Evolutionary conservation across 2,329 filamentous ascomycete genomes (phyloP), one percentile per base, ranked within the genome.

Genomic region (Podosphaera aphanis): DNA sequence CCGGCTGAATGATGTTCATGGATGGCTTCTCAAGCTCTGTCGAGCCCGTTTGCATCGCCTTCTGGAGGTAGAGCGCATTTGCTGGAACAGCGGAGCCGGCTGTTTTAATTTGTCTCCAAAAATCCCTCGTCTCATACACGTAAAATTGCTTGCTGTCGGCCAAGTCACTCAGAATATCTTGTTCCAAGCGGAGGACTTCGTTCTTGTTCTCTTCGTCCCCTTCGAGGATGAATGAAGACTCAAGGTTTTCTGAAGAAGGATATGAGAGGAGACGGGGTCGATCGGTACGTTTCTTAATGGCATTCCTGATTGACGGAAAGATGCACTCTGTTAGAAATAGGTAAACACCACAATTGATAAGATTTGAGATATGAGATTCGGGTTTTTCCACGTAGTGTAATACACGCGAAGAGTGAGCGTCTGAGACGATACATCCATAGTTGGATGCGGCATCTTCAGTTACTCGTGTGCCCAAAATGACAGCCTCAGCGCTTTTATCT

Each of bases 61-160:
- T 84, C 61, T 92, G 84, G 46, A 98, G 75, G 65, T 98, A 98
- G 29, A 98, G 73, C 13, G 90, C 90, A 59, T 95, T 95, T 51
- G 90, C 90, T 15, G 90, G 90, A 23, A 98, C 85, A 43, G 90
- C 90, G 5, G 88, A 95, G 49, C 90, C 90, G 49, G 90, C 90
- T 1, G 90, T 94, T 74, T 98, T 98, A 73, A 98, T 95, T 70
- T 98, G 90, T 56, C 90, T 84, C 90, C 90, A 98, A 64, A 98
- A 98, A 63, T 95, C 90, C 67, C 92, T 93, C 53, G 88, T 95
- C 68, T 98, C 90, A 62, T 93, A 82, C 27, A 95, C 90, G 64
- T 85, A 95, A 69, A 98, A 98, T 63, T 90, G 83, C 66, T 93
- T 90, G 73, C 76, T 93, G 64, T 95, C 90, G 50, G 90, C 88